Evolutionary conservation across 2,329 filamentous ascomycete species (phyloP).

Genomic region (Botryotinia convoluta): DNA sequence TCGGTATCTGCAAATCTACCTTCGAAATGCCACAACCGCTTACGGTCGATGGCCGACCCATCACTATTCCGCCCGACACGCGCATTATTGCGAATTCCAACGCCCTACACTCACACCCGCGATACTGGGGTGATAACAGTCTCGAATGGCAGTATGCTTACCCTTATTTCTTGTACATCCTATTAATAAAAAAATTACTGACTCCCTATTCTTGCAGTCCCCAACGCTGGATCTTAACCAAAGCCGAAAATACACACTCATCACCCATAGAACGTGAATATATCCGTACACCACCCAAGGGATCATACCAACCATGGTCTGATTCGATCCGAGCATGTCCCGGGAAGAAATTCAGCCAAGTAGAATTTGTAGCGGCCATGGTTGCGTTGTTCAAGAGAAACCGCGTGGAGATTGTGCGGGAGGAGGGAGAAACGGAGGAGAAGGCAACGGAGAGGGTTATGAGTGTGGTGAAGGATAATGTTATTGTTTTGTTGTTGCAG

Average conservation of each 20-base stretch:
- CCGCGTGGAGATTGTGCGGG: slow-evolving; percentile 12
- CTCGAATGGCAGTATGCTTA: background rate
- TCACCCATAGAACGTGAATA: background rate
- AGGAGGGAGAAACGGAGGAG: background rate
- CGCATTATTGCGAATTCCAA: slow-evolving; percentile 3
- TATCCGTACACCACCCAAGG: slow-evolving; percentile 11
- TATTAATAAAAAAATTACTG: background rate
- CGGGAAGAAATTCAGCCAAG: slow-evolving; percentile 28
- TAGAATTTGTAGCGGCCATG: slow-evolving; percentile 31
- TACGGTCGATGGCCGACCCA: background rate
- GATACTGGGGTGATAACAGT: background rate
- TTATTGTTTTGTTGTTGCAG: slow-evolving; percentile 25
- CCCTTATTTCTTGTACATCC: background rate
- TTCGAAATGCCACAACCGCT: background rate
- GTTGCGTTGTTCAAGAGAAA: slow-evolving; percentile 17
- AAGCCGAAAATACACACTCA: background rate
- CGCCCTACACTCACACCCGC: background rate
- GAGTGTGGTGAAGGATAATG: slow-evolving; percentile 22
- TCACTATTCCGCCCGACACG: slow-evolving; percentile 1
- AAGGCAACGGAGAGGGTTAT: slow-evolving; percentile 8
- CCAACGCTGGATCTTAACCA: background rate
- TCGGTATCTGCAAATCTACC: slow-evolving; percentile 8
- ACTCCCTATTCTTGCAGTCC: background rate
- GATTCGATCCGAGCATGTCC: slow-evolving; percentile 26
- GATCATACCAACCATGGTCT: slow-evolving; percentile 25